phyloP scores from a whole-genome alignment of 805 yeast species.

The Wickerhamiella sergipiensis region DNA sequence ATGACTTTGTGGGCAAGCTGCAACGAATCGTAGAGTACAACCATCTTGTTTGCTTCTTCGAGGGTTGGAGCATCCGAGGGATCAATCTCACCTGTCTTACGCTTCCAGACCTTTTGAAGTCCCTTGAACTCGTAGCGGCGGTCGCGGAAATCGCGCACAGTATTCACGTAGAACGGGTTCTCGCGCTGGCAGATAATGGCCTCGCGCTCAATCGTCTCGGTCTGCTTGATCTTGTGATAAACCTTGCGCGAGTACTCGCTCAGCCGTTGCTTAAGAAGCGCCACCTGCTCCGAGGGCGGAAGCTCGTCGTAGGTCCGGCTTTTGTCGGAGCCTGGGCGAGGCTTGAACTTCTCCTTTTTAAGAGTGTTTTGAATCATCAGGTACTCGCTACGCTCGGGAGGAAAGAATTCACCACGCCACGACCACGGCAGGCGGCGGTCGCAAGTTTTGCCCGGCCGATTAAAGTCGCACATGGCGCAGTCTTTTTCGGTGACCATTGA shows the following conservation, averaged over 20 bases:
- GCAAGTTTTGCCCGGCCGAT: conserved; percentile 86
- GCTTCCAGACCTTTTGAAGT: conserved; percentile 87
- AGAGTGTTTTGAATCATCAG: conserved; percentile 76
- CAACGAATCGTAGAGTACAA: conserved; percentile 82
- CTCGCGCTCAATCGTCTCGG: conserved; percentile 77
- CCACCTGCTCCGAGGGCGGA: conserved; percentile 62
- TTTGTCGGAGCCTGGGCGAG: not conserved
- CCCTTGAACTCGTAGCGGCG: conserved; percentile 93
- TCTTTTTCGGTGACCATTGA: conserved; percentile 91
- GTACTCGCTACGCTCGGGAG: conserved; percentile 84
- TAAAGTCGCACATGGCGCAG: conserved; percentile 95
- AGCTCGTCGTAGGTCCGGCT: conserved; percentile 52
- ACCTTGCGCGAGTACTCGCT: conserved; percentile 76
- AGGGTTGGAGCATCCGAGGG: conserved; percentile 41
- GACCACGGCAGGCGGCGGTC: conserved; percentile 90
- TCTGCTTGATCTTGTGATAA: conserved; percentile 64
- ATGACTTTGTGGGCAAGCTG: conserved; percentile 96
- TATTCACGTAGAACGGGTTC: conserved; percentile 90
- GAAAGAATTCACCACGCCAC: conserved; percentile 95
- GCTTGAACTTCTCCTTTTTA: conserved; percentile 42
- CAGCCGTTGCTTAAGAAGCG: conserved; percentile 58
- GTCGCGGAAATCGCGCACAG: conserved; percentile 89
- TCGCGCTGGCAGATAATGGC: conserved; percentile 95
- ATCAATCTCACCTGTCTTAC: conserved; percentile 46
- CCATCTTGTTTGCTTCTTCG: conserved; percentile 92